Base-by-base conservation (phyloP, 306 rosid species). In the Corylus heterophylla region DNA sequence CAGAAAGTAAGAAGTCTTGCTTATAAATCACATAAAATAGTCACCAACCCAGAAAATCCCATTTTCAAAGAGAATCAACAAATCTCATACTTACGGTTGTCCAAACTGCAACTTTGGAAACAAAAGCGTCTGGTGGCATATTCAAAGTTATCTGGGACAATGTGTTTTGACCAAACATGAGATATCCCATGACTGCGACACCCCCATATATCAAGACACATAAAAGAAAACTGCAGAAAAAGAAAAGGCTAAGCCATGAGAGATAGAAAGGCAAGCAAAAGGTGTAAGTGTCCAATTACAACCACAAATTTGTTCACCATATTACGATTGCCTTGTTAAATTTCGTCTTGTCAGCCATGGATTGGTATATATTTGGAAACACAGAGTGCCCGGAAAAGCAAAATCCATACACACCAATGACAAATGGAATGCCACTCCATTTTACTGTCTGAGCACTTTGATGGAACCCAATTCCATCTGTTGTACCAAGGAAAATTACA, bases 311-410 rank as follows among this genome's bases (percentile, higher is more conserved):
- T 35, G 27, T 25, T 55, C 70, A 88, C 88, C 92, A 83, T 75
- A 82, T 82, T 13, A 76, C 67, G 3, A 92, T 14, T 29, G 96
- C 94, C 68, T 78, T 79, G 73, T 75, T 87, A 79, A 89, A 90
- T 81, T 90, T 76, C 74, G 67, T 85, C 81, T 90, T 94, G 83
- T 89, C 81, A n/a, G 92, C 94, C 97, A 94, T 92, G 8, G 94
- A 94, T 49, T 90, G 97, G 79, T 92, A 94, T 70, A 94, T 86
- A 79, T 94, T 94, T 29, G 96, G 97, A 59, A 94, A 90, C 55
- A 90, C 94, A 39, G 93, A 83, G 86, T 92, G 97, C 44, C 97
- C 98, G 5, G 97, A 87, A 78, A 82, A 89, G 88, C 96, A 90
- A 84, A 94, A 94, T 2, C 98, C 97, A 37, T 82, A 88, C 27